Conservation (phyloP, 495 filamentous ascomycete species). For the Xylaria acuta region DNA sequence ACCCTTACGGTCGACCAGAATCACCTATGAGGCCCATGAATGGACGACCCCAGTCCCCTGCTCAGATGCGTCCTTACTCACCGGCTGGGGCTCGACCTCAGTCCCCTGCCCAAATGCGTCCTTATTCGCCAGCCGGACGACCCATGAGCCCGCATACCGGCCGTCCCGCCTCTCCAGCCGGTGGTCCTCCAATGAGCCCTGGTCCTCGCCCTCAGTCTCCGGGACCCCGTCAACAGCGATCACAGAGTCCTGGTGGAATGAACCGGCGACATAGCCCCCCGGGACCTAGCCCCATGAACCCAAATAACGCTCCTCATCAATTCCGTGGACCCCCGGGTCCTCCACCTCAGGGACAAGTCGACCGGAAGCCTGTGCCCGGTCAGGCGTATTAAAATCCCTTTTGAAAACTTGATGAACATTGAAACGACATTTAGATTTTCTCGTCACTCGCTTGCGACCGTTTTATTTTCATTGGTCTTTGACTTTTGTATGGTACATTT, state of each 20-base stretch:
- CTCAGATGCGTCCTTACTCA: conserved; percentile 45
- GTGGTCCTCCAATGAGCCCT: conserved; percentile 40
- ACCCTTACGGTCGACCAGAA: conserved; percentile 51
- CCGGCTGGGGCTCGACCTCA: conserved; percentile 50
- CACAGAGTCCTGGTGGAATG: conserved; percentile 43
- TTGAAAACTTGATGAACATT: conserved; percentile 38
- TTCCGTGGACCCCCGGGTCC: conserved; percentile 38
- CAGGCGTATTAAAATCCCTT: conserved; percentile 52
- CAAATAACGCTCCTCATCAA: conserved; percentile 45
- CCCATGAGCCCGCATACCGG: conserved; percentile 38
- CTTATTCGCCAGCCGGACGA: conserved; percentile 47
- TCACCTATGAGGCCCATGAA: conserved; percentile 48
- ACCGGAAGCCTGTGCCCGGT: conserved; percentile 55
- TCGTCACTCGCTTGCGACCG: conserved; percentile 45
- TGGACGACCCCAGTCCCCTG: conserved; percentile 46
- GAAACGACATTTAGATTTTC: conserved; percentile 39
- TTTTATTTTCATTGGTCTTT: conserved; percentile 34
- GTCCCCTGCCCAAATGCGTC: conserved; percentile 40
- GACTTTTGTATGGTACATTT: conserved; percentile 29
- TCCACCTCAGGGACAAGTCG: conserved; percentile 44
- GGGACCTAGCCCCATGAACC: conserved; percentile 68
- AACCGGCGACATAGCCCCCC: conserved; percentile 58
- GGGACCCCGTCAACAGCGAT: conserved; percentile 43
- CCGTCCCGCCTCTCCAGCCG: conserved; percentile 46
- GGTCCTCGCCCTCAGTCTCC: conserved; percentile 56